Evolutionary conservation across 106 monocot genomes (phyloP).

Genomic region (Vanilla planifolia): DNA sequence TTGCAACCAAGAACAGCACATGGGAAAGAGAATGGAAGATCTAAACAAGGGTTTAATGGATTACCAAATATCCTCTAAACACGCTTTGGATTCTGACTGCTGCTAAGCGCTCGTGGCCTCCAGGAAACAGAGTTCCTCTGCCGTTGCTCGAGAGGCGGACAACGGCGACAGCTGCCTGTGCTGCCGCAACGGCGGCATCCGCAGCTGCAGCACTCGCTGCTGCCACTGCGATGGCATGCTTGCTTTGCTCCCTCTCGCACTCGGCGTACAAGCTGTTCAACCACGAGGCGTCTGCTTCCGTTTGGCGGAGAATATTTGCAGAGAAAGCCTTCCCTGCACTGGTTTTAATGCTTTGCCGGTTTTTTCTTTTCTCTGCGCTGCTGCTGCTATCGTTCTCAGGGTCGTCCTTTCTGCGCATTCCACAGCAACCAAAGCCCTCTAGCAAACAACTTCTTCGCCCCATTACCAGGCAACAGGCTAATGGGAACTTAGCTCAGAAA

Average conservation of each 20-base stretch:
- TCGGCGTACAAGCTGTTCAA: background rate
- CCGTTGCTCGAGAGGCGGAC: constrained; percentile 38
- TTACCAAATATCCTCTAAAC: constrained; percentile 56
- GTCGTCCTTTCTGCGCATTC: background rate
- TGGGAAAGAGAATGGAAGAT: background rate
- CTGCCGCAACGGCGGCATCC: constrained; percentile 52
- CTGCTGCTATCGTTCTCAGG: background rate
- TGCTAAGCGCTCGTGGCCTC: constrained; percentile 22
- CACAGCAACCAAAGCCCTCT: background rate
- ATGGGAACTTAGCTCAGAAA: background rate
- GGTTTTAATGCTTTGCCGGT: too few relatives aligned
- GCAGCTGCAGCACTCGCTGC: constrained; percentile 50
- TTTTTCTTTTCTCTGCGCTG: background rate
- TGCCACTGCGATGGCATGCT: constrained; percentile 46
- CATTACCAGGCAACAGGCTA: background rate
- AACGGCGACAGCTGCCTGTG: constrained; percentile 42
- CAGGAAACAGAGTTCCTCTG: constrained; percentile 12
- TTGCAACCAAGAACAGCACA: background rate
- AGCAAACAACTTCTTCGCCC: background rate
- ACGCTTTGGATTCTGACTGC: constrained; percentile 54
- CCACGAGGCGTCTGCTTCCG: background rate
- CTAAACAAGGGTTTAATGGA: background rate
- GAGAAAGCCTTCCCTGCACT: background rate
- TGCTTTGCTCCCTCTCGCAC: constrained; percentile 27
- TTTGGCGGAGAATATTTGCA: background rate